Evolutionary conservation across 768 basidiomycete species (phyloP), one percentile per base, ranked within the genome.

Genomic region (Austroboletus festivus): DNA sequence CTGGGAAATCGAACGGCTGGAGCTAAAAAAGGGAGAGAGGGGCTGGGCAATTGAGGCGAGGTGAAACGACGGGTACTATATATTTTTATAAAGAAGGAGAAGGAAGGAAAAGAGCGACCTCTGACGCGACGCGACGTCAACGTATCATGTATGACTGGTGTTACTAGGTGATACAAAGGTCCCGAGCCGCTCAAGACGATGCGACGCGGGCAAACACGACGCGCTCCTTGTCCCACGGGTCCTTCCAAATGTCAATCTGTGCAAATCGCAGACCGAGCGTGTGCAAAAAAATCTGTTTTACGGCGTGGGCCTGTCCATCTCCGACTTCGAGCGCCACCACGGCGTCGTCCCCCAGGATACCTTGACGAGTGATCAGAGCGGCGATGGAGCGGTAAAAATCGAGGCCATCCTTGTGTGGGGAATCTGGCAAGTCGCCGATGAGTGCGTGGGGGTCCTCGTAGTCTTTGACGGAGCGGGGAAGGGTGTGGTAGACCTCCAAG

Each of bases 361-460:
- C 74, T n/a, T 73, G 58, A 30, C 60, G 67, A 3, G 75, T 71
- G 24, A 90, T 57, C 15, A 93, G 67, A 9, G 72, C 70, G 11
- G 85, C 81, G 47, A 96, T 91, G 33, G 77, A 71, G 49, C 77
- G 79, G 69, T 96, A 88, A 67, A 83, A 86, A 6, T 81, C 62
- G 68, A 95, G 69, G 55, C 89, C 78, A 76, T 61, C 56, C 5
- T 50, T 37, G 42, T 54, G 44, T 9, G 52, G 67, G 11, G 72
- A 71, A 22, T 44, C 53, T 34, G 76, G 70, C 19, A 73, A 74
- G 44, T 89, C 91, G 19, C 89, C 93, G 37, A 93, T 74, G 20
- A 97, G 78, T 11, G 94, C 94, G 15, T 71, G 74, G 9, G 76
- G 80, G 69, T 94, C 92, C 67, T 98, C 95, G 63, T 80, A 89